A percentile compares a stretch with the other conserved stretches of the same genome.
These are phyloP conservation scores for Coffea eugenioides DNA, from an alignment of 257 asterid species.

Conservation along the genomic window DNA sequence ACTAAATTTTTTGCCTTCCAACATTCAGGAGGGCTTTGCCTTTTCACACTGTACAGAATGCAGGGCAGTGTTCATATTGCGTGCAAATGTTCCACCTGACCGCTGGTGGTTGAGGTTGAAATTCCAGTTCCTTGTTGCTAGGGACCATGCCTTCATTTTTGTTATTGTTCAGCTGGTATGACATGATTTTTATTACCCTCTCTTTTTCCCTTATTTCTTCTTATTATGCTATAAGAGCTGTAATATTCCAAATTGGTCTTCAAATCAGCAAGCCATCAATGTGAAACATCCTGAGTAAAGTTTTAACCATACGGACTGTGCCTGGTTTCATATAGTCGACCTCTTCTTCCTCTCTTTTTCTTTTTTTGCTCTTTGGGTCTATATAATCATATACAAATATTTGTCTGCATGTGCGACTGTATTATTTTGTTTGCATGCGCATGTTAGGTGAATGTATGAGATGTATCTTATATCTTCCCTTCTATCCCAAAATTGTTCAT, in stretches of 20 bases:
- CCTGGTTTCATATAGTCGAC: background rate
- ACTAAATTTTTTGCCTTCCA: conserved; percentile 26
- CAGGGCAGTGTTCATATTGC: conserved; percentile 87
- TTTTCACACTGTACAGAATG: conserved; percentile 99
- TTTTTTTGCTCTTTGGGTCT: background rate
- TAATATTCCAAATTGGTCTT: background rate
- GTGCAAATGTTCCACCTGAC: conserved; percentile 95
- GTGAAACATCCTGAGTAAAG: background rate
- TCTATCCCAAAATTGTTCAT: background rate
- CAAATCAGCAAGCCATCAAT: background rate
- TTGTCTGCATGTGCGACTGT: background rate
- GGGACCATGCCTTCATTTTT: conserved; percentile 92
- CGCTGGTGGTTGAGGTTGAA: conserved; percentile 99
- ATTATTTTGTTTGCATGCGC: background rate
- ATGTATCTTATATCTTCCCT: background rate
- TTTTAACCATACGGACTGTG: background rate
- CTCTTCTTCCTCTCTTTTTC: background rate
- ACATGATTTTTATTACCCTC: background rate
- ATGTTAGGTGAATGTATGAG: background rate
- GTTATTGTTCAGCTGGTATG: conserved; percentile 94
- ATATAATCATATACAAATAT: background rate
- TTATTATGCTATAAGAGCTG: background rate
- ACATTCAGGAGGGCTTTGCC: conserved; percentile 96
- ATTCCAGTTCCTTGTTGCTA: conserved; percentile 94
- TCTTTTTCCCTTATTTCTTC: background rate